These are phyloP conservation scores for Talaromyces islandicus DNA, from an alignment of 2,329 filamentous ascomycete species.

Conservation along the genomic window DNA sequence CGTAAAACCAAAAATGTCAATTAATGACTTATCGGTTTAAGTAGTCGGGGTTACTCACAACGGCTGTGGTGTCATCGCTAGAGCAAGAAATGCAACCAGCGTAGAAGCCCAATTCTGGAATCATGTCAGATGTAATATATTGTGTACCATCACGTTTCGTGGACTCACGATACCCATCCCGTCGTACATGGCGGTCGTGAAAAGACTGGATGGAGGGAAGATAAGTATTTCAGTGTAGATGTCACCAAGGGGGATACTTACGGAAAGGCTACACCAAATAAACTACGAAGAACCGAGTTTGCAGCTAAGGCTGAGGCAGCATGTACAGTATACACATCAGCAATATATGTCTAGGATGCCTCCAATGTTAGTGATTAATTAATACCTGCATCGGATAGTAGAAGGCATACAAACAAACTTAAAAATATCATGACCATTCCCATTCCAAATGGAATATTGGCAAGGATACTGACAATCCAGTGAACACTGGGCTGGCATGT, in stretches of 20 bases:
- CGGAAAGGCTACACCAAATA: slow-evolving; percentile 28
- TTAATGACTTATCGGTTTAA: no score
- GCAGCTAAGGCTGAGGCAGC: slow-evolving; percentile 26
- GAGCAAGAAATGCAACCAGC: slow-evolving; percentile 42
- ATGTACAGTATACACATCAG: slow-evolving; percentile 22
- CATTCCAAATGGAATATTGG: slow-evolving; percentile 32
- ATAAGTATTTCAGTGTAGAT: no score
- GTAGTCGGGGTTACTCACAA: slow-evolving; percentile 15
- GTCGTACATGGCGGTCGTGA: slow-evolving; percentile 41
- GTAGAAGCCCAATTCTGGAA: slow-evolving; percentile 39
- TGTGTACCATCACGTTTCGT: no score
- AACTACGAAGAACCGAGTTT: slow-evolving; percentile 26
- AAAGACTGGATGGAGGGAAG: slow-evolving; percentile 18
- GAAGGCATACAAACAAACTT: slow-evolving; percentile 17
- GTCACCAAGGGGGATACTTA: background rate
- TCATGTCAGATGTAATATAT: no score
- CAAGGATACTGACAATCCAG: slow-evolving; percentile 27
- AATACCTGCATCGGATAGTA: no score
- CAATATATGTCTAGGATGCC: slow-evolving; percentile 25
- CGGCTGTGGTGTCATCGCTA: slow-evolving; percentile 39
- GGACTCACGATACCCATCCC: slow-evolving; percentile 34
- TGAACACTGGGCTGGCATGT: slow-evolving; percentile 35
- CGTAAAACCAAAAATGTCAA: no score
- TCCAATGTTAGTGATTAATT: no score
- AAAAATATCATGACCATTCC: slow-evolving; percentile 35